Base-by-base conservation (phyloP, 1,284 basidiomycete genomes). In the Fereydounia khargensis region DNA sequence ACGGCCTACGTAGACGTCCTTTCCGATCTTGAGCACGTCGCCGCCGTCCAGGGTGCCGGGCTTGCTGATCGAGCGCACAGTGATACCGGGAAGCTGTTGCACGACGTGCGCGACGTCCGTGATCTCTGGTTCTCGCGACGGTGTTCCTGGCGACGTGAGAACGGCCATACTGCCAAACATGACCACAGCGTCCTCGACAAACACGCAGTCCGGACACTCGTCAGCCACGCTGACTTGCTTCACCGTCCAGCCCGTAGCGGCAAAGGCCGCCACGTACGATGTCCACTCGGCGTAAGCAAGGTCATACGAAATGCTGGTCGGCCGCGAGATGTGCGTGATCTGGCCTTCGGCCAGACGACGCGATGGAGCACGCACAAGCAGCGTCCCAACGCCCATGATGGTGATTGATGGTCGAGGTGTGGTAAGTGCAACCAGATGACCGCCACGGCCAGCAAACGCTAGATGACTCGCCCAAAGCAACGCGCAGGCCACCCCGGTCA, bases 31-130 rank as follows among this genome's bases (percentile, higher is more conserved):
- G 30, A 59, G 45, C 11, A 59, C 28, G 30, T 59, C 56, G 20
- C 56, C 56, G 21, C 56, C 56, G 32, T 59, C 56, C 14, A 59
- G 33, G n/a, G 35, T 59, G 3, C 37, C 56, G 6, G 51, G 46
- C 10, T 31, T 41, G 14, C 14, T 27, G 22, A 55, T 55, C n/a
- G 23, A 21, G 32, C 16, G 7, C 7, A 9, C 9, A 7, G 7
- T 33, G 10, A n/a, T n/a, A n/a, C 32, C 7, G 18, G 32, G 18
- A 21, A 17, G 4, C 17, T 31, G 31, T 14, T 14, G 7, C 14
- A 31, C 37, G 10, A 23, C 27, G 13, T 32, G 27, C 18, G 17
- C 11, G 20, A 33, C 18, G 9, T 18, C 37, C 11, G n/a, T 14
- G 3, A 47, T 24, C 25, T 59, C 56, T 7, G 13, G n/a, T 16